A percentile compares a stretch with the other conserved stretches of the same genome.
Evolutionary conservation across 345 rosid genomes (phyloP).

Genomic region (Linum tenue): DNA sequence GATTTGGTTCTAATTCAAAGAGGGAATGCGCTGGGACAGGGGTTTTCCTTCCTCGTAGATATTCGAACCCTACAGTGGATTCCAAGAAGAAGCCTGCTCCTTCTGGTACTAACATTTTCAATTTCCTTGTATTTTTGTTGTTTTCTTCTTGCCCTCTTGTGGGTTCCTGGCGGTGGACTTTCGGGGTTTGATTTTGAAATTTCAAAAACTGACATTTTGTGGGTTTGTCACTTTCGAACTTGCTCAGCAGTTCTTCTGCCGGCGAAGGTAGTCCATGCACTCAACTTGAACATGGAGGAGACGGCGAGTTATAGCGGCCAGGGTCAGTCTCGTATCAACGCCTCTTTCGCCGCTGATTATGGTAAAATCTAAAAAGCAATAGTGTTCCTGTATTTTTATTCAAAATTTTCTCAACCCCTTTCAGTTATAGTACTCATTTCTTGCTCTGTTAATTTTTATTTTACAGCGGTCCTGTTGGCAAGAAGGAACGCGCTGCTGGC

Average conservation of each 20-base stretch:
- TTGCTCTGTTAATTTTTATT: neutral
- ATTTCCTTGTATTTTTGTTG: neutral
- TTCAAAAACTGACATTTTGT: neutral
- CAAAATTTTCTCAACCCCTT: neutral
- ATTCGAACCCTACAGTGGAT: conserved; percentile 4
- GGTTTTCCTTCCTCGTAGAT: conserved; percentile 28
- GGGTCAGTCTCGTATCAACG: neutral
- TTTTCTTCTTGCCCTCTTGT: neutral
- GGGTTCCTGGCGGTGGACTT: too few species aligned
- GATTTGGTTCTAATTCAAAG: conserved; percentile 8
- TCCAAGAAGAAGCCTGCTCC: conserved; percentile 16
- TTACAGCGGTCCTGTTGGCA: neutral
- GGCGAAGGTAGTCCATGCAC: conserved; percentile 18
- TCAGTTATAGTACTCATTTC: too few species aligned
- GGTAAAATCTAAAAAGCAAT: neutral
- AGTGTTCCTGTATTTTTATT: neutral
- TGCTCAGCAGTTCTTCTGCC: conserved; percentile 13
- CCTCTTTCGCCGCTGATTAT: neutral
- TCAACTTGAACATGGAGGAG: conserved; percentile 14
- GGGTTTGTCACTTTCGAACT: neutral
- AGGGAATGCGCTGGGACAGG: conserved; percentile 22
- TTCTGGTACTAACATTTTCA: neutral
- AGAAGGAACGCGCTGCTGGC: neutral
- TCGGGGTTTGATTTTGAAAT: neutral
- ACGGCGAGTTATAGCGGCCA: neutral